Evolutionary conservation across 257 asterid genomes (phyloP).

Genomic region (Gentiana macrophylla): DNA sequence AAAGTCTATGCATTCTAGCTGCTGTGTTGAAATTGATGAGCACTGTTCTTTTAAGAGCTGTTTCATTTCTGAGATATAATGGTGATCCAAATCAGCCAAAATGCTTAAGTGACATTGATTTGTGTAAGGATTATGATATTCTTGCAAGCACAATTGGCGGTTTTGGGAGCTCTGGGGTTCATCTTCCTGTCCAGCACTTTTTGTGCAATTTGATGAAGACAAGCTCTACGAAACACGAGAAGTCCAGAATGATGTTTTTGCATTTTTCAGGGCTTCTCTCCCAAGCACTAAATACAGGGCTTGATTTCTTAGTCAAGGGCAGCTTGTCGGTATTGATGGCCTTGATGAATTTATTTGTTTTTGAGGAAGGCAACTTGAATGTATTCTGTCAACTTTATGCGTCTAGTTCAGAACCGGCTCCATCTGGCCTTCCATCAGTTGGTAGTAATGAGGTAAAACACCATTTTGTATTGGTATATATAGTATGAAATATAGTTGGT

Average conservation of each 20-base stretch:
- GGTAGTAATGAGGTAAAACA: constrained; percentile 44
- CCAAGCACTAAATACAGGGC: constrained; percentile 46
- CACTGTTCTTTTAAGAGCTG: constrained; percentile 45
- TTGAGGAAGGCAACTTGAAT: constrained; percentile 67
- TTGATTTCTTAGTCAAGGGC: constrained; percentile 68
- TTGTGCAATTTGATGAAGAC: constrained; percentile 29
- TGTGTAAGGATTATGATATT: constrained; percentile 51
- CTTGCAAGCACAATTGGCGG: constrained; percentile 33
- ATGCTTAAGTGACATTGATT: constrained; percentile 33
- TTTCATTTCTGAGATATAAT: constrained; percentile 34
- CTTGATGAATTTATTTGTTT: constrained; percentile 48
- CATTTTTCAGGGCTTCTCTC: constrained; percentile 71
- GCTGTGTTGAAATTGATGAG: constrained; percentile 62
- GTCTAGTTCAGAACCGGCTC: constrained; percentile 21
- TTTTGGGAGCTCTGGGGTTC: constrained; percentile 35
- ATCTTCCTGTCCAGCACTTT: constrained; percentile 39
- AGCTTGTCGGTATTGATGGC: constrained; percentile 48
- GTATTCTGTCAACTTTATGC: constrained; percentile 30
- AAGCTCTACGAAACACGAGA: constrained; percentile 22
- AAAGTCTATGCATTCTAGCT: constrained; percentile 51
- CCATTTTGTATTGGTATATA: too few relatives aligned
- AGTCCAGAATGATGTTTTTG: constrained; percentile 54
- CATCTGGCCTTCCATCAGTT: constrained; percentile 32
- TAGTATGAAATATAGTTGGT: neutral
- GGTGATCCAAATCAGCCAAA: constrained; percentile 22